phyloP scores from a whole-genome alignment of 331 rosid species.

The Acacia concinna region DNA sequence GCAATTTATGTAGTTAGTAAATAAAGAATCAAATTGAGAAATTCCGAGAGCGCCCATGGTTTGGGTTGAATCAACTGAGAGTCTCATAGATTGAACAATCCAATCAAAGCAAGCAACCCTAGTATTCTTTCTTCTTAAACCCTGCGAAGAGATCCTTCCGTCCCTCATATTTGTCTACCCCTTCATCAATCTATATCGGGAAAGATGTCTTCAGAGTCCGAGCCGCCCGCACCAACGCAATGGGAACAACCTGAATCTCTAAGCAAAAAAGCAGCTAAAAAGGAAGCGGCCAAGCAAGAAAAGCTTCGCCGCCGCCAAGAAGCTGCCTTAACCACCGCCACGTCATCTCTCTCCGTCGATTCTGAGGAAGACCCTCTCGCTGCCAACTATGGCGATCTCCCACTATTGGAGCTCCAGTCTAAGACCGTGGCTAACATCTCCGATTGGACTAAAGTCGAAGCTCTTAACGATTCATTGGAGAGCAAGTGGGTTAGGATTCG shows the following conservation, averaged over 20 bases:
- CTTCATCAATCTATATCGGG: constrained; percentile 32
- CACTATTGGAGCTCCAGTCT: constrained; percentile 67
- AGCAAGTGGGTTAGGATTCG: constrained; percentile 52
- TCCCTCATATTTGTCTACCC: not conserved
- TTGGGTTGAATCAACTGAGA: not conserved
- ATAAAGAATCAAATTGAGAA: not conserved
- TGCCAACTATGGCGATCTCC: constrained; percentile 66
- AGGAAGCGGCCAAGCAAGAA: constrained; percentile 75
- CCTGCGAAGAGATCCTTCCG: not conserved
- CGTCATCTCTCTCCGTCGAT: constrained; percentile 51
- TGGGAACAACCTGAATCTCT: constrained; percentile 18
- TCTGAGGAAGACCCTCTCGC: constrained; percentile 61
- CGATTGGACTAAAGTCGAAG: constrained; percentile 58
- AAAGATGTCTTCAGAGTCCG: constrained; percentile 12
- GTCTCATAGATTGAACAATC: not conserved
- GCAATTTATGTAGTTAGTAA: too few relatives aligned
- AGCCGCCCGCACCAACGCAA: not conserved
- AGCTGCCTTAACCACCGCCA: constrained; percentile 38
- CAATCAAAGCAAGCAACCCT: not conserved
- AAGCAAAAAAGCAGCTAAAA: constrained; percentile 86
- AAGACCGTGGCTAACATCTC: constrained; percentile 37
- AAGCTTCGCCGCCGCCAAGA: constrained; percentile 71
- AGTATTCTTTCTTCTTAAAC: not conserved
- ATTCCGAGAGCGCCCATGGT: not conserved
- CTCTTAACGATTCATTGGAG: constrained; percentile 42